Conservation (phyloP, 306 rosid genomes). For the Begonia loranthoides region DNA sequence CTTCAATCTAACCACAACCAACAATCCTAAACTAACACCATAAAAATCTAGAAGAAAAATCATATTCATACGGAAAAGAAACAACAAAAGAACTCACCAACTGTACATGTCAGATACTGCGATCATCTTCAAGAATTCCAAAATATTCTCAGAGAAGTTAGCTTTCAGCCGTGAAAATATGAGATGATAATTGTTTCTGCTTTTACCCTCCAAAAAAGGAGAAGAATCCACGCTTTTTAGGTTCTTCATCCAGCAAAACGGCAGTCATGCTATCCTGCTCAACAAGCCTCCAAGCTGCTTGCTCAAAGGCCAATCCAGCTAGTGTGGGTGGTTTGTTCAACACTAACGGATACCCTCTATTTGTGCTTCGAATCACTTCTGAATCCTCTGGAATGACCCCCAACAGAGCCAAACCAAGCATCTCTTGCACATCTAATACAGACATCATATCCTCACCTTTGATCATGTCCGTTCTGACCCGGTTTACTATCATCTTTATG, state of each 20-base stretch:
- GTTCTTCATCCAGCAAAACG: conserved; percentile 83
- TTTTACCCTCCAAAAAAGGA: conserved; percentile 76
- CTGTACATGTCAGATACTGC: no score
- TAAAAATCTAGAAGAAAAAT: no score
- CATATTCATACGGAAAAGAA: no score
- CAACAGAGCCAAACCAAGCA: conserved; percentile 76
- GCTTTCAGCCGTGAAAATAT: no score
- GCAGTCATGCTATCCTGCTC: conserved; percentile 97
- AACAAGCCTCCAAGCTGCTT: conserved; percentile 98
- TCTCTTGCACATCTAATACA: conserved; percentile 89
- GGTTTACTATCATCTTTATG: conserved; percentile 89
- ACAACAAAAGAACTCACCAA: no score
- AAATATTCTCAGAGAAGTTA: no score
- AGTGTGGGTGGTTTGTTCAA: conserved; percentile 86
- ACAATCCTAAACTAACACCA: no score
- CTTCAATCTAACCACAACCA: no score
- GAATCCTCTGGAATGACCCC: conserved; percentile 86
- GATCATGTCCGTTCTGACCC: conserved; percentile 94
- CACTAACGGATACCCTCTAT: conserved; percentile 82
- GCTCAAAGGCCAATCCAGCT: conserved; percentile 96
- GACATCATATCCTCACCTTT: conserved; percentile 99
- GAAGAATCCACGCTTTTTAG: conserved; percentile 78
- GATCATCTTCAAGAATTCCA: no score
- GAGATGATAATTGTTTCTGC: not conserved
- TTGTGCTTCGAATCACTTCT: conserved; percentile 89